Percentiles rank a stretch among this genome's conserved stretches.
Evolutionary conservation across 495 filamentous ascomycete species (phyloP).

Genomic region (Talaromyces proteolyticus): DNA sequence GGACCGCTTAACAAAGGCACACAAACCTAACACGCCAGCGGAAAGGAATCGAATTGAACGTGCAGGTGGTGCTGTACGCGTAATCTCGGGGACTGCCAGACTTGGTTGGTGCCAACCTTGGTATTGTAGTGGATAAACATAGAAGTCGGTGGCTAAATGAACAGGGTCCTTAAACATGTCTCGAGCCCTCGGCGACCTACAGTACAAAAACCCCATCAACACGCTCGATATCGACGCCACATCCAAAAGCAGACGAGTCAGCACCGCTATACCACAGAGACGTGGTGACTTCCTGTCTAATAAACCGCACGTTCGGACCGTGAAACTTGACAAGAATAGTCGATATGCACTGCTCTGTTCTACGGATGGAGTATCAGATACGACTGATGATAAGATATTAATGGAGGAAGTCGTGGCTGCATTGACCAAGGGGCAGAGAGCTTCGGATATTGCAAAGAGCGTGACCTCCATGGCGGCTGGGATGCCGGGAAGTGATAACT

Average conservation of each 20-base stretch:
- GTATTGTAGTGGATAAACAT: neutral
- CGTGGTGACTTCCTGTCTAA: conserved; percentile 29
- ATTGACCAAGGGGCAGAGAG: conserved; percentile 23
- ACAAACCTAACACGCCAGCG: conserved; percentile 26
- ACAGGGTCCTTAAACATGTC: conserved; percentile 36
- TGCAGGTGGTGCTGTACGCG: conserved; percentile 27
- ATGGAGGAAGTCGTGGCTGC: conserved; percentile 29
- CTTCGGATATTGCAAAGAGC: conserved; percentile 24
- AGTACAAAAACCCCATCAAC: conserved; percentile 37
- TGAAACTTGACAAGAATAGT: conserved; percentile 14
- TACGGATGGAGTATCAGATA: conserved; percentile 29
- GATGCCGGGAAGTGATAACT: conserved; percentile 22
- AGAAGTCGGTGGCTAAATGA: neutral
- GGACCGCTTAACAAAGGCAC: conserved; percentile 28
- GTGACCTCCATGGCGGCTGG: conserved; percentile 13
- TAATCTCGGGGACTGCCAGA: conserved; percentile 19
- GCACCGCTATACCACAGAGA: conserved; percentile 7
- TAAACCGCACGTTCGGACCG: conserved; percentile 22
- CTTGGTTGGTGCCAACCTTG: conserved; percentile 19
- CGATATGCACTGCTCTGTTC: conserved; percentile 25
- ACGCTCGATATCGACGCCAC: conserved; percentile 7
- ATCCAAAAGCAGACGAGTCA: conserved; percentile 3
- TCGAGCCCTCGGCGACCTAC: conserved; percentile 36
- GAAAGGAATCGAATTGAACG: conserved; percentile 29
- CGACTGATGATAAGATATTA: conserved; percentile 19